Base-by-base conservation (phyloP, 2,329 filamentous ascomycete species). In the Ceratocystis lukuohia region DNA sequence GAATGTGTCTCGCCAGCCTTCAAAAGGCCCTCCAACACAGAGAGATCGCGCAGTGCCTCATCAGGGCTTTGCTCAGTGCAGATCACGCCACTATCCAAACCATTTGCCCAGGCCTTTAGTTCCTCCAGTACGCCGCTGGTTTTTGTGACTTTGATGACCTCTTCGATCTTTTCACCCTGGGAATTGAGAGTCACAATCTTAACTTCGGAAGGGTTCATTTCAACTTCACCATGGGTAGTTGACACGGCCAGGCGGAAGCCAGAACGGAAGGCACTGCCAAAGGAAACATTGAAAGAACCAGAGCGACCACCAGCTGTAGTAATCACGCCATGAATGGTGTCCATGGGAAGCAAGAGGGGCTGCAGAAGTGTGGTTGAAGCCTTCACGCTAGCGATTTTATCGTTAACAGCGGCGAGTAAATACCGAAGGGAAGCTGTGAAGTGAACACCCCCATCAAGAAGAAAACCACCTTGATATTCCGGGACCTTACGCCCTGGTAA, bases 371-470 rank as follows among this genome's bases (percentile, higher is more conserved):
- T 71, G 0, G 84, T 83, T 68, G 83, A 82, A 0, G 84, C 84
- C 20, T 78, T 77, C 2, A 87, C 74, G 44, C 74, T 76, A 12
- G 75, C 74, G 33, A 82, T 57, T 44, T 67, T 76, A 7, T 78
- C 75, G 61, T 80, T 73, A 17, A 77, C 76, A 3, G 77, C 76
- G 0, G 74, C 68, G 1, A 91, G 76, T 53, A 92, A 72, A 41
- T 82, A 73, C 17, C 88, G 78, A 62, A 86, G 79, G 0, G 76
- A 84, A 6, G 88, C 88, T 5, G 85, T 77, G 68, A 83, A 86
- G 74, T 92, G 89, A 30, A 92, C 87, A 56, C 89, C 88, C 15
- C 84, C 87, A 71, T 92, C 88, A 1, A 92, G 81, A 65, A 91
- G 74, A 72, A 91, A 91, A 0, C 89, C 88, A 65, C 88, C 89